phyloP scores from a whole-genome alignment of 1,139 yeast species.

The Maudiozyma humilis region DNA sequence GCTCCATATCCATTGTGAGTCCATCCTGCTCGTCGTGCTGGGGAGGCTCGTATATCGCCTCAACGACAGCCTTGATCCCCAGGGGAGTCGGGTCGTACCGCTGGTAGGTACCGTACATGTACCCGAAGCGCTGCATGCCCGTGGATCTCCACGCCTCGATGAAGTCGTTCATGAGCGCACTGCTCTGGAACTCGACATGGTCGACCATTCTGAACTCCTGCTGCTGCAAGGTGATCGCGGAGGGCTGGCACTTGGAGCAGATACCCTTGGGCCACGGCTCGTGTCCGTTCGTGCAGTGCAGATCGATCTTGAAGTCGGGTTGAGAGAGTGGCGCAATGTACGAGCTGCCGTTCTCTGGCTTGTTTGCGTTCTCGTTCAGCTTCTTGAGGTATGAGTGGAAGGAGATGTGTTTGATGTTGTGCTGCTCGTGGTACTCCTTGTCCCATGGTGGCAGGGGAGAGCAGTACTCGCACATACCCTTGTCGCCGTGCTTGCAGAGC shows the following conservation, averaged over 20 bases:
- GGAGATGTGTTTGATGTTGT: constrained; percentile 80
- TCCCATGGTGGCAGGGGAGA: constrained; percentile 96
- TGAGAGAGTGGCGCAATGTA: constrained; percentile 76
- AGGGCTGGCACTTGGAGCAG: constrained; percentile 95
- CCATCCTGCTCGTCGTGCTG: constrained; percentile 87
- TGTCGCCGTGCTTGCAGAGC: constrained; percentile 80
- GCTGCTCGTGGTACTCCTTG: constrained; percentile 58
- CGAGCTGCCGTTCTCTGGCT: constrained; percentile 51
- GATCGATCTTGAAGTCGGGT: constrained; percentile 57
- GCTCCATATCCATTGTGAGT: constrained; percentile 45
- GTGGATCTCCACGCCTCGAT: constrained; percentile 87
- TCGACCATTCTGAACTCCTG: constrained; percentile 94
- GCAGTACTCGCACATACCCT: constrained; percentile 97
- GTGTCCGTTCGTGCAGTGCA: constrained; percentile 70
- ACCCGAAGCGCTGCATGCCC: constrained; percentile 81
- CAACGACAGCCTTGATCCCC: constrained; percentile 89
- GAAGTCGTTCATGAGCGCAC: constrained; percentile 66
- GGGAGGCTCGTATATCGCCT: constrained; percentile 89
- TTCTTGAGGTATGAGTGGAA: constrained; percentile 78
- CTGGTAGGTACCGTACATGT: constrained; percentile 74
- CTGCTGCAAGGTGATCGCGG: constrained; percentile 85
- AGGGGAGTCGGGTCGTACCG: constrained; percentile 67
- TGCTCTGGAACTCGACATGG: constrained; percentile 82
- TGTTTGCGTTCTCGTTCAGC: constrained; percentile 61
- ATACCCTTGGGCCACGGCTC: constrained; percentile 91